Evolutionary conservation across 2,329 filamentous ascomycete species (phyloP).

Genomic region (Pezicula neosporulosa): DNA sequence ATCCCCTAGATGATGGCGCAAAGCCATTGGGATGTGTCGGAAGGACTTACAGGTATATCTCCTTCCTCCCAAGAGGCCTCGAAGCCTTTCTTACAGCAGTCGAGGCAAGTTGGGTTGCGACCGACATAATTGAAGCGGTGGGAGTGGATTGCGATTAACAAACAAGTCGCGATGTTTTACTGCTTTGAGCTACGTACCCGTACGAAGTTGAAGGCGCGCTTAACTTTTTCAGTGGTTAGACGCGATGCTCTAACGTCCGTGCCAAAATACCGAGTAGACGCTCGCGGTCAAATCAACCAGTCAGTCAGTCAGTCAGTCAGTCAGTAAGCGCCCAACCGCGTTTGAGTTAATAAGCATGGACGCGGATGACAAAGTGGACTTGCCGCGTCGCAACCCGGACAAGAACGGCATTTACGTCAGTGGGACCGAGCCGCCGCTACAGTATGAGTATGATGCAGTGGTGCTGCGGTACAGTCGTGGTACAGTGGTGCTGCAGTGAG

Average conservation of each 20-base stretch:
- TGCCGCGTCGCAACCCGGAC: background rate
- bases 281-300: too few relatives aligned
- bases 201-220: background rate
- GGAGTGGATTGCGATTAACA: background rate
- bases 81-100: slow-evolving; percentile 16
- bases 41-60: slow-evolving; percentile 50
- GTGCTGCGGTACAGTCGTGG: too few relatives aligned
- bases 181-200: background rate
- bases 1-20: background rate
- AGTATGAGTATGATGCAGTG: too few relatives aligned
- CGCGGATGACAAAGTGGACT: background rate
- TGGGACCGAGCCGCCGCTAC: background rate
- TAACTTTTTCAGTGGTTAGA: background rate
- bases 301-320: too few relatives aligned
- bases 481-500: too few relatives aligned
- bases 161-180: slow-evolving; percentile 1
- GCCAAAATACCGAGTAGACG: too few relatives aligned
- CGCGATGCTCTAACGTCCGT: too few relatives aligned
- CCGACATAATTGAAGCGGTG: background rate
- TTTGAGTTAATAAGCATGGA: background rate
- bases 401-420: background rate
- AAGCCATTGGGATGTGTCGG: background rate
- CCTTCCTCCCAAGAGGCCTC: slow-evolving; percentile 42
- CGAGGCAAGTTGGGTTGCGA: background rate
- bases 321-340: too few relatives aligned